Evolutionary conservation across 345 rosid species (phyloP).

Genomic region (Triadica sebifera): DNA sequence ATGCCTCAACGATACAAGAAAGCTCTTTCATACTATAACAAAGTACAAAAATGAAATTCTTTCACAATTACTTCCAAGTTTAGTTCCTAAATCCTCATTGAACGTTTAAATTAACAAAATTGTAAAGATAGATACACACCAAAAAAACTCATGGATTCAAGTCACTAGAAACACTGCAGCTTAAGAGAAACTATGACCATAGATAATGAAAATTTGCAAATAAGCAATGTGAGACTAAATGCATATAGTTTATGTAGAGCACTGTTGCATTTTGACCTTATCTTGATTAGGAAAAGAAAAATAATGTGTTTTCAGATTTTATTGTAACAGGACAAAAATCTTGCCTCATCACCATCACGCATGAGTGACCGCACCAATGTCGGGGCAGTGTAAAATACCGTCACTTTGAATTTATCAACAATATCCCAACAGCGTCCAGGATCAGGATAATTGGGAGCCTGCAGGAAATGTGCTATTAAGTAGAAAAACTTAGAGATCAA

Average conservation of each 20-base stretch:
- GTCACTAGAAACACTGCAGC: too few species aligned
- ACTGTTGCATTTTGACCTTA: conserved; percentile 5
- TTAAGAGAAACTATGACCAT: neutral
- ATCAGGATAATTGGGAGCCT: conserved; percentile 95
- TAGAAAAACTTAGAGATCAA: conserved; percentile 18
- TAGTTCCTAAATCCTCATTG: conserved; percentile 7
- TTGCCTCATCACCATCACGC: conserved; percentile 85
- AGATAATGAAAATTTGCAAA: neutral
- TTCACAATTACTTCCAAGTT: conserved; percentile 10
- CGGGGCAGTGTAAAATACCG: conserved; percentile 94
- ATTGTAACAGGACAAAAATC: conserved; percentile 22
- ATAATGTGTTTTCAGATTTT: conserved; percentile 8
- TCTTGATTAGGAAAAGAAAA: neutral
- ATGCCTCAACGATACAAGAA: neutral
- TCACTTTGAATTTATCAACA: conserved; percentile 90
- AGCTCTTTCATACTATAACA: conserved; percentile 3
- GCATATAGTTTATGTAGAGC: neutral
- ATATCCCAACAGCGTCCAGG: conserved; percentile 97
- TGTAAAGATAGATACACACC: neutral
- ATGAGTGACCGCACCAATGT: conserved; percentile 96
- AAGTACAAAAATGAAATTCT: conserved; percentile 3
- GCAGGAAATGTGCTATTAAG: conserved; percentile 28
- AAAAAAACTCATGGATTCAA: neutral
- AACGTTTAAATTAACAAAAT: neutral
- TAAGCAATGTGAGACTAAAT: neutral